phyloP scores from a whole-genome alignment of 768 basidiomycete genomes.

The Dendrothele bispora region DNA sequence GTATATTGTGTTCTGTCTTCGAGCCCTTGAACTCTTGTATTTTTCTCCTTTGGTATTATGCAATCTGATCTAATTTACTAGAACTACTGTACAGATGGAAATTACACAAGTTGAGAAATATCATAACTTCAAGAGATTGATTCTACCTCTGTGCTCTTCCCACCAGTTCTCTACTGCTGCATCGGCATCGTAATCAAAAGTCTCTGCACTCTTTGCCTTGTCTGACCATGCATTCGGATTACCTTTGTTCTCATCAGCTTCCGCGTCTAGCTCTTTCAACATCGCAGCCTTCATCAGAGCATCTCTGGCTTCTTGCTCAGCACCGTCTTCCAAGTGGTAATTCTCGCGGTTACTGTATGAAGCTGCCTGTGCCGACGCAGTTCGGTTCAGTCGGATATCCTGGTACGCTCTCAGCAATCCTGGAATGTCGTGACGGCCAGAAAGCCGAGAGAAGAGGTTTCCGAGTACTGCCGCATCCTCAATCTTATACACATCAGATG shows the following conservation, averaged over 20 bases:
- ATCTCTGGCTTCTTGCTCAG: conserved; percentile 51
- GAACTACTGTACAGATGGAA: no score
- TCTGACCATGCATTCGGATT: conserved; percentile 63
- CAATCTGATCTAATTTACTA: no score
- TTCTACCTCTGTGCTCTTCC: conserved; percentile 14
- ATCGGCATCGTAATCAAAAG: conserved; percentile 59
- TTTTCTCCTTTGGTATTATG: no score
- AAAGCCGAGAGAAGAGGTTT: conserved; percentile 11
- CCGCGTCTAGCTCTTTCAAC: conserved; percentile 30
- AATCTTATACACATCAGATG: conserved; percentile 14
- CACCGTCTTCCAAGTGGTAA: conserved; percentile 58
- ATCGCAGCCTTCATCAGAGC: conserved; percentile 50
- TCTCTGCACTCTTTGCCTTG: conserved; percentile 41
- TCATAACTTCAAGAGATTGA: no score
- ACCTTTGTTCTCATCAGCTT: conserved; percentile 18
- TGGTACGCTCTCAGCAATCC: conserved; percentile 53
- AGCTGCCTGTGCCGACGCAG: conserved; percentile 46
- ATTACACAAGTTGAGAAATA: no score
- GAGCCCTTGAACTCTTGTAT: no score
- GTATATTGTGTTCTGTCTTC: no score
- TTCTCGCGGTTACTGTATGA: conserved; percentile 51
- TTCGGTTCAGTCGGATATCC: conserved; percentile 47
- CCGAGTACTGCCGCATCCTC: conserved; percentile 37
- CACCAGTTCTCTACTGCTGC: conserved; percentile 51
- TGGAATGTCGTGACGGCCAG: conserved; percentile 21